A percentile compares a stretch with the other conserved stretches of the same genome.
phyloP scores from a whole-genome alignment of 768 basidiomycete genomes.

The Amylocystis lapponica region DNA sequence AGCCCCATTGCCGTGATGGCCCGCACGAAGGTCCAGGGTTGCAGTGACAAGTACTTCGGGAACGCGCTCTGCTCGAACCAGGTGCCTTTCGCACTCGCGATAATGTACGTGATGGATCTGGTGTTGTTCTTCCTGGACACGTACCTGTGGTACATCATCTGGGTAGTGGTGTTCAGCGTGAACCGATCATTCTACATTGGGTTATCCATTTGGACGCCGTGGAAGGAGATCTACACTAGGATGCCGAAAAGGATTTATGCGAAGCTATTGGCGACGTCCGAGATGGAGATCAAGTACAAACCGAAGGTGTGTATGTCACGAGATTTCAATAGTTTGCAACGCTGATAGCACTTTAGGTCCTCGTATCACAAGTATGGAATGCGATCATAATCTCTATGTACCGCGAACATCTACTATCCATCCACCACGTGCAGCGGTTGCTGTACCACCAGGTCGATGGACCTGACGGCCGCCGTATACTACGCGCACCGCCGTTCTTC shows the following conservation, averaged over 20 bases:
- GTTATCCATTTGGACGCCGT: conserved; percentile 98
- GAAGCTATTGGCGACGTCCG: conserved; percentile 89
- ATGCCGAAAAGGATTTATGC: conserved; percentile 98
- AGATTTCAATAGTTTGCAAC: not conserved
- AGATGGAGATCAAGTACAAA: conserved; percentile 99
- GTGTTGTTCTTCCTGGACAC: conserved; percentile 99
- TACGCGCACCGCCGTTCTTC: conserved; percentile 98
- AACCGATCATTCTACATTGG: conserved; percentile 88
- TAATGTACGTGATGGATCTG: conserved; percentile 99
- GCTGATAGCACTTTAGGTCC: conserved; percentile 40
- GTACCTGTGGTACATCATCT: conserved; percentile 99
- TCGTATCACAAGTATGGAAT: conserved; percentile 99
- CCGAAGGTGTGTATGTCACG: conserved; percentile 61
- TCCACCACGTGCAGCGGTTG: conserved; percentile 95
- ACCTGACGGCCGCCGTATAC: conserved; percentile 81
- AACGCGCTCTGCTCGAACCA: conserved; percentile 82
- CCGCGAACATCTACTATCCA: conserved; percentile 94
- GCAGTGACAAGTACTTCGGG: conserved; percentile 82
- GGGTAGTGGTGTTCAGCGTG: conserved; percentile 93
- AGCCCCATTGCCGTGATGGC: conserved; percentile 97
- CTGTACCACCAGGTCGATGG: conserved; percentile 96
- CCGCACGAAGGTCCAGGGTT: conserved; percentile 87
- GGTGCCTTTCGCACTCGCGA: conserved; percentile 87
- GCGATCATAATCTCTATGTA: conserved; percentile 99
- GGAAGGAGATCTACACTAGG: conserved; percentile 95